Percentiles rank a stretch among this genome's conserved stretches.
These are phyloP conservation scores for Anisodus tanguticus DNA, from an alignment of 257 asterid genomes.

Conservation along the genomic window DNA sequence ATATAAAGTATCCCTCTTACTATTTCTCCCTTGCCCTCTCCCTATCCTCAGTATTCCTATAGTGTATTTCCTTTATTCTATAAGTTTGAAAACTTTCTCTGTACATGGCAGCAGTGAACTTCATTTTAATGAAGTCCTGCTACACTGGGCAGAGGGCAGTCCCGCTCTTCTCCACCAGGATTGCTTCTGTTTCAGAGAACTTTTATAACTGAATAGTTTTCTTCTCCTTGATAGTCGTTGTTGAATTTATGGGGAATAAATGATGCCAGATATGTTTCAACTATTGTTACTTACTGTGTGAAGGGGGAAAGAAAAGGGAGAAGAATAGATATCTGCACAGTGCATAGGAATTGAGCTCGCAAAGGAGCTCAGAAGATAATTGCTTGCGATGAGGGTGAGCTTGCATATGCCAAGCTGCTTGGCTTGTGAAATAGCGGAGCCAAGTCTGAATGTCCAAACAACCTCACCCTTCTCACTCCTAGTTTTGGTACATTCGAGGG, in stretches of 20 bases:
- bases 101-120: background rate
- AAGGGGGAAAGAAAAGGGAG: background rate
- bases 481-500: background rate
- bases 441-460: background rate
- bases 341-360: background rate
- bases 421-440: background rate
- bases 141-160: background rate
- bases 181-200: background rate
- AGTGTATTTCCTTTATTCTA: too few species aligned
- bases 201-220: background rate
- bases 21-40: too few species aligned
- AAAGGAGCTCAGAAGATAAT: background rate
- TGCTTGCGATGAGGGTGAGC: background rate
- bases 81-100: too few species aligned
- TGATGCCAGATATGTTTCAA: background rate
- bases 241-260: background rate
- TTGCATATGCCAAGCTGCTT: background rate
- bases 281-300: background rate
- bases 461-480: background rate
- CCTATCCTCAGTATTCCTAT: too few species aligned
- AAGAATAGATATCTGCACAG: background rate
- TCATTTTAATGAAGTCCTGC: background rate
- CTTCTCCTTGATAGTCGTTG: background rate
- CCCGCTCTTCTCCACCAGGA: background rate
- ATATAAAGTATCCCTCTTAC: too few species aligned